Percentiles rank a stretch among this genome's conserved stretches.
Conservation (phyloP, 2,329 filamentous ascomycete genomes). For the Fusarium pilosicola region DNA sequence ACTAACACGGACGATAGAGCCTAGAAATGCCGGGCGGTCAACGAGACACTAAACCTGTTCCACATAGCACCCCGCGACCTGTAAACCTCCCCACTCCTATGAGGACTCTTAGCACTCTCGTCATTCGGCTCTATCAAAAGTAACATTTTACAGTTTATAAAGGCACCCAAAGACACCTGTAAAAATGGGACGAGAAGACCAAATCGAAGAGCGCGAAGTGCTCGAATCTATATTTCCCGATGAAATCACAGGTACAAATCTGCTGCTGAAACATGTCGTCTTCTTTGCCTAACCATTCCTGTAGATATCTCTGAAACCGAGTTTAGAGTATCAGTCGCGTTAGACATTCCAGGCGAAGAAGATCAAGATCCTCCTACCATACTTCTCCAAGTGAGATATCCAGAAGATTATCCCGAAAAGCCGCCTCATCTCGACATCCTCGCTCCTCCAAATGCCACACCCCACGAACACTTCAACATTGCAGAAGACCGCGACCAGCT, state of each 20-base stretch:
- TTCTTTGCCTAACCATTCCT: constrained; percentile 20
- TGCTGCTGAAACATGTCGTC: neutral
- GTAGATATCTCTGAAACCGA: constrained; percentile 89
- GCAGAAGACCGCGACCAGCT: constrained; percentile 81
- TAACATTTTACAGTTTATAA: constrained; percentile 4
- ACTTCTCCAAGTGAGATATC: constrained; percentile 86
- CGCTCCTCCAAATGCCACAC: constrained; percentile 73
- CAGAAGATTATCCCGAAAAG: constrained; percentile 89
- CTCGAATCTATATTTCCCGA: constrained; percentile 98
- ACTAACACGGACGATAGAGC: neutral
- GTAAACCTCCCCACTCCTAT: constrained; percentile 40
- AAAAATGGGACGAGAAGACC: constrained; percentile 81
- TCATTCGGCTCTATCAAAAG: constrained; percentile 23
- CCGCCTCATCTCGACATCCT: constrained; percentile 84
- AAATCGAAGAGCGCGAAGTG: constrained; percentile 95
- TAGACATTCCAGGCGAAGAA: constrained; percentile 78
- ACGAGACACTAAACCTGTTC: constrained; percentile 34
- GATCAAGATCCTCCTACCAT: constrained; percentile 75
- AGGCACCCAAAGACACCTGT: constrained; percentile 1
- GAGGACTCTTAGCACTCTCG: constrained; percentile 34
- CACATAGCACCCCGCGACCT: constrained; percentile 44
- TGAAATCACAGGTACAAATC: constrained; percentile 84
- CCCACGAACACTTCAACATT: constrained; percentile 80
- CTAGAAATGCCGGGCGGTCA: constrained; percentile 52
- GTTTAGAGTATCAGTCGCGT: constrained; percentile 84